Conservation (phyloP, 2,329 filamentous ascomycete species). For the Xylaria sp. region DNA sequence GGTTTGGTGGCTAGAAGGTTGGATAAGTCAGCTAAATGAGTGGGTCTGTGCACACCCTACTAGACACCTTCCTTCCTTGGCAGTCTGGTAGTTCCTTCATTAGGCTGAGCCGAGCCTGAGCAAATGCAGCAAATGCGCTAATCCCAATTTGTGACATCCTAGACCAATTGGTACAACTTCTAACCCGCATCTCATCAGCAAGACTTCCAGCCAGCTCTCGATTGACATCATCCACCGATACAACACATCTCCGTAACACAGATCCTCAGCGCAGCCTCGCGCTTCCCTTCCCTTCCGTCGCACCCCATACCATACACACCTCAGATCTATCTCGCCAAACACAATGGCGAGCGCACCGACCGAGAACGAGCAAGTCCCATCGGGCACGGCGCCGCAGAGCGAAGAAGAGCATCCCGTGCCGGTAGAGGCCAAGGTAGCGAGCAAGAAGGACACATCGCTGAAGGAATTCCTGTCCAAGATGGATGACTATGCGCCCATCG, state of each 20-base stretch:
- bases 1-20: too few species aligned
- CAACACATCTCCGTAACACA: neutral
- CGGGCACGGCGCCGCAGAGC: slow-evolving; percentile 41
- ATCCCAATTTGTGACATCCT: too few species aligned
- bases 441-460: slow-evolving; percentile 90
- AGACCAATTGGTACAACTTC: too few species aligned
- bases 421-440: slow-evolving; percentile 71
- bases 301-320: neutral
- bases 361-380: slow-evolving; percentile 47
- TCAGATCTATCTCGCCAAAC: neutral
- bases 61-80: too few species aligned
- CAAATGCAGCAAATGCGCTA: slow-evolving; percentile 29
- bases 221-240: neutral
- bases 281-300: neutral
- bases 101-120: slow-evolving; percentile 28
- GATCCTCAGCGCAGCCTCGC: neutral
- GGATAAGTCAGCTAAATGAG: too few species aligned
- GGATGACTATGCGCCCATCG: slow-evolving; percentile 97
- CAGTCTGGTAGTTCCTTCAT: too few species aligned
- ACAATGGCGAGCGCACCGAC: slow-evolving; percentile 45
- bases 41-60: too few species aligned
- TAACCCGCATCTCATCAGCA: slow-evolving; percentile 4
- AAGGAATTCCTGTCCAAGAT: slow-evolving; percentile 95
- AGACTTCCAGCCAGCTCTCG: neutral
- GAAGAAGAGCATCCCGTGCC: slow-evolving; percentile 39